Conservation (phyloP, 192 early-diverging fungal species). For the Coemansia furcata region DNA sequence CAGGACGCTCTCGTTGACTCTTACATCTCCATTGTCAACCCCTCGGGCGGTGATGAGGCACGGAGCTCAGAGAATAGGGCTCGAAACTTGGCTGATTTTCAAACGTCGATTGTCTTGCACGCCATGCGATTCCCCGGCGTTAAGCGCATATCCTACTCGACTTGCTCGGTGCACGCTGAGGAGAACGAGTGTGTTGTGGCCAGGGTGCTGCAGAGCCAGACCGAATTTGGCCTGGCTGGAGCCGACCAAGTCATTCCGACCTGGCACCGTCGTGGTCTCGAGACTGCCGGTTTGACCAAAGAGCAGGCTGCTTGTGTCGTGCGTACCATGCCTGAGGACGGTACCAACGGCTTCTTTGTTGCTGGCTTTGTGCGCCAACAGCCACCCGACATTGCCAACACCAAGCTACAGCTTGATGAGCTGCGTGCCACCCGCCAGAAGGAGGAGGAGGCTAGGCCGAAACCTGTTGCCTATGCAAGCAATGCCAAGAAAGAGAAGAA, state of each 20-base stretch:
- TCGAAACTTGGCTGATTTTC: conserved; percentile 85
- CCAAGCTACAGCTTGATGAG: conserved; percentile 11
- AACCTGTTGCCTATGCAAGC: neutral
- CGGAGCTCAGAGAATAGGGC: conserved; percentile 44
- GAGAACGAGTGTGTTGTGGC: conserved; percentile 97
- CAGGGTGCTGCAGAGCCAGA: conserved; percentile 56
- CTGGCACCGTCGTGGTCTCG: conserved; percentile 78
- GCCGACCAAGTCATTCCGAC: conserved; percentile 64
- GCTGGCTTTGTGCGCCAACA: conserved; percentile 71
- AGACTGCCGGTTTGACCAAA: conserved; percentile 19
- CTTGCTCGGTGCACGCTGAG: conserved; percentile 87
- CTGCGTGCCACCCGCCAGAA: neutral
- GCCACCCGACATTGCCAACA: conserved; percentile 19
- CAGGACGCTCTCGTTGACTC: too few relatives aligned
- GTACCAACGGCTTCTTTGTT: conserved; percentile 96
- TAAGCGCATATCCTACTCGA: conserved; percentile 90
- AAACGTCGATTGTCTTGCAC: conserved; percentile 74
- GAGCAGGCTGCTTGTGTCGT: conserved; percentile 65
- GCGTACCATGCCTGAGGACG: conserved; percentile 78
- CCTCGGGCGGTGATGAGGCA: conserved; percentile 6
- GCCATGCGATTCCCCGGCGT: conserved; percentile 83
- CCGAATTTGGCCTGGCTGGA: conserved; percentile 58
- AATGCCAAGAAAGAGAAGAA: neutral
- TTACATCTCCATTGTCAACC: conserved; percentile 37
- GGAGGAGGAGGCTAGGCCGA: neutral